These are phyloP conservation scores for Diplotaxis tenuifolia DNA, from an alignment of 345 rosid species.

Conservation along the genomic window DNA sequence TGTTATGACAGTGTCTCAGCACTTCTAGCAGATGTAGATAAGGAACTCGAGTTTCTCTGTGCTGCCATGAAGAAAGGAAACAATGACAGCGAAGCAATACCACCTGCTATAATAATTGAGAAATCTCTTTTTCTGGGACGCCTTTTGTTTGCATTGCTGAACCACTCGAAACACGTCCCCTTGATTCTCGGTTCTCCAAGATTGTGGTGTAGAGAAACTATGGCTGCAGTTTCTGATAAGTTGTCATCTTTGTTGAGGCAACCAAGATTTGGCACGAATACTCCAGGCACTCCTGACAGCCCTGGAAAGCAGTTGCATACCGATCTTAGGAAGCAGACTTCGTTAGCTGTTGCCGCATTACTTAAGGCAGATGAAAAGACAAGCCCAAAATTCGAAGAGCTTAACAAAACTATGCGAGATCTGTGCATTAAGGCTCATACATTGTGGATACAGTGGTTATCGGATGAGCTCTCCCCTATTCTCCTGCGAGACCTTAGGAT, in stretches of 20 bases:
- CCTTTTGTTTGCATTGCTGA: conserved; percentile 77
- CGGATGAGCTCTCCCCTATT: conserved; percentile 75
- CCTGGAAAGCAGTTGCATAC: conserved; percentile 49
- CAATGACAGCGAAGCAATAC: conserved; percentile 40
- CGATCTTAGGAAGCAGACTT: conserved; percentile 65
- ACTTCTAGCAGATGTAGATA: conserved; percentile 61
- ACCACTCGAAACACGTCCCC: conserved; percentile 79
- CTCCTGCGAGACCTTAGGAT: conserved; percentile 60
- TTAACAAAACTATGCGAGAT: conserved; percentile 54
- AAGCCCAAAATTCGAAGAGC: conserved; percentile 72
- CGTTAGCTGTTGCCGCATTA: conserved; percentile 75
- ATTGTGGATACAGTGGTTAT: conserved; percentile 92
- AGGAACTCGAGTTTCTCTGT: conserved; percentile 61
- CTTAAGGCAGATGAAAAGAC: conserved; percentile 78
- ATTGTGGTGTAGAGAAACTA: conserved; percentile 74
- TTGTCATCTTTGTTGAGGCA: conserved; percentile 63
- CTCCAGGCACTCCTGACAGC: conserved; percentile 50
- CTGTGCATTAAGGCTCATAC: conserved; percentile 82
- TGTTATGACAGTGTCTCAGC: conserved; percentile 75
- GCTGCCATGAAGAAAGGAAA: conserved; percentile 47
- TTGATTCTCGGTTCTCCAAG: conserved; percentile 90
- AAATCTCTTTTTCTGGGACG: conserved; percentile 92
- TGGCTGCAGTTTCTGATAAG: conserved; percentile 62
- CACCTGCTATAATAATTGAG: conserved; percentile 68
- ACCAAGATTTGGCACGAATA: conserved; percentile 47